A percentile compares a stretch with the other conserved stretches of the same genome.
phyloP scores from a whole-genome alignment of 306 rosid species.

The Sphenostylis stenocarpa region DNA sequence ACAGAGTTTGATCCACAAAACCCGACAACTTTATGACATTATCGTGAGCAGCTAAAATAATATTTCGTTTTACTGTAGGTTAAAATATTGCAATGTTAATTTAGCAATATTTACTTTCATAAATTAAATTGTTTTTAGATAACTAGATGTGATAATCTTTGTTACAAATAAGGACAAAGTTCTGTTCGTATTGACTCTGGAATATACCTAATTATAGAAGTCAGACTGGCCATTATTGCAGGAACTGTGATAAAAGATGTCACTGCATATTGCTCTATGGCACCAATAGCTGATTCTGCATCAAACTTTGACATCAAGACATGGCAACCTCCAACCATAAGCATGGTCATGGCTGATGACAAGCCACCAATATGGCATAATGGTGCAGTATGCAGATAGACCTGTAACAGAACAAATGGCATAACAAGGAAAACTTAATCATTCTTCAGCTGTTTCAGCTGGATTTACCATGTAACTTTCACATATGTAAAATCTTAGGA shows the following conservation, averaged over 20 bases:
- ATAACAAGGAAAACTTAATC: background rate
- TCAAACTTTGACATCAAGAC: slow-evolving; percentile 76
- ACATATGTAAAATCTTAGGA: background rate
- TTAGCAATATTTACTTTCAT: background rate
- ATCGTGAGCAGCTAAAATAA: background rate
- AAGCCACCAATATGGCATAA: slow-evolving; percentile 89
- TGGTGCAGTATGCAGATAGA: slow-evolving; percentile 90
- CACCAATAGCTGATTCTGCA: slow-evolving; percentile 54
- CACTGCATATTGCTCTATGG: slow-evolving; percentile 55
- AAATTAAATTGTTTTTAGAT: background rate
- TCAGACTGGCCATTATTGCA: slow-evolving; percentile 75
- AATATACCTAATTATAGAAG: slow-evolving; percentile 57
- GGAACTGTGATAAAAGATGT: slow-evolving; percentile 93
- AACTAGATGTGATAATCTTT: background rate
- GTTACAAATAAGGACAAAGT: background rate
- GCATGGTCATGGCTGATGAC: slow-evolving; percentile 85
- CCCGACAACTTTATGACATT: background rate
- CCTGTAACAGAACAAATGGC: slow-evolving; percentile 45
- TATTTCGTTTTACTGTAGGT: background rate
- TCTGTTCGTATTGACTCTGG: background rate
- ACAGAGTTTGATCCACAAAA: background rate
- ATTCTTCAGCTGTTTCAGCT: background rate
- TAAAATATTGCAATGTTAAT: background rate
- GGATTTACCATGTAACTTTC: slow-evolving; percentile 3
- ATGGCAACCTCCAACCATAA: slow-evolving; percentile 84